Evolutionary conservation across 1,139 yeast species (phyloP).

Genomic region (Debaryomyces nepalensis): DNA sequence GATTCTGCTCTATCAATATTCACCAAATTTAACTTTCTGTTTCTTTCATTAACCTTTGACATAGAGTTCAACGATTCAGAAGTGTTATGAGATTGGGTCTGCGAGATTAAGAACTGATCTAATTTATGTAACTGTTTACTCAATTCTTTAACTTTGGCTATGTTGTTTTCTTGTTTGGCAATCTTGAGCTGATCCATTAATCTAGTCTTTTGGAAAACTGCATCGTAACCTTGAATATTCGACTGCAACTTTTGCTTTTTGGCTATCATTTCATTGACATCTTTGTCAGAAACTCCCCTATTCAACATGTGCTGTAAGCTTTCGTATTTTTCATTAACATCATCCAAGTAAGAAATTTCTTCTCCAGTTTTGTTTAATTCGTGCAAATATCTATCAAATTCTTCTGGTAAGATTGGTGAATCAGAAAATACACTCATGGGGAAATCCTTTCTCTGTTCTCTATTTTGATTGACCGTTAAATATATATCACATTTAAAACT

Average conservation of each 20-base stretch:
- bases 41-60: conserved; percentile 76
- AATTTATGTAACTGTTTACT: conserved; percentile 55
- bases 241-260: conserved; percentile 65
- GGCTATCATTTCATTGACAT: conserved; percentile 79
- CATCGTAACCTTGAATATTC: conserved; percentile 63
- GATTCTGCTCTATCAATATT: conserved; percentile 82
- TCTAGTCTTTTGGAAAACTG: conserved; percentile 75
- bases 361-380: conserved; percentile 65
- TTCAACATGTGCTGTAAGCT: conserved; percentile 66
- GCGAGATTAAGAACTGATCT: conserved; percentile 36
- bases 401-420: conserved; percentile 66
- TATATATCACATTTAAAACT: conserved; percentile 62
- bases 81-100: conserved; percentile 27
- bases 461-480: conserved; percentile 68
- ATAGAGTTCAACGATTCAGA: conserved; percentile 41
- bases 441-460: conserved; percentile 67
- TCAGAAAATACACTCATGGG: conserved; percentile 84
- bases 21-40: conserved; percentile 78
- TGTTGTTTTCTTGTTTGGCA: conserved; percentile 70
- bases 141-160: conserved; percentile 54
- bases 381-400: conserved; percentile 69
- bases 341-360: conserved; percentile 65
- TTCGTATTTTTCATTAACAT: conserved; percentile 65
- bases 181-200: conserved; percentile 76
- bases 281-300: conserved; percentile 71